phyloP scores from a whole-genome alignment of 2,329 filamentous ascomycete genomes.

The Cercospora sp. region DNA sequence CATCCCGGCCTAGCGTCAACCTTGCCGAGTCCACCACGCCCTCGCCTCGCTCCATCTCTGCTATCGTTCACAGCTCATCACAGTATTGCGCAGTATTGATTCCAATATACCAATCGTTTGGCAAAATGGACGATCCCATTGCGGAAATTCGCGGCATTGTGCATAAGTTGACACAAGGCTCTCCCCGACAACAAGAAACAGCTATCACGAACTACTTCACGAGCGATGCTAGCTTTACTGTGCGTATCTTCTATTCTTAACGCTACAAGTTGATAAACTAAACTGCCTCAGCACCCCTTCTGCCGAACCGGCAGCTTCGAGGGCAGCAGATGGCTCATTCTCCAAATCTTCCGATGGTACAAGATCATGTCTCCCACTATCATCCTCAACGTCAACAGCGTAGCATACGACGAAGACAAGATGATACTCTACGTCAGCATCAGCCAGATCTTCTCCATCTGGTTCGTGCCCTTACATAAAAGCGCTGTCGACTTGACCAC shows the following conservation, averaged over 20 bases:
- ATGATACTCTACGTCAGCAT: conserved; percentile 72
- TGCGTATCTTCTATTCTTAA: background rate
- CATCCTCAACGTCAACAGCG: conserved; percentile 63
- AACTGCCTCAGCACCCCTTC: conserved; percentile 61
- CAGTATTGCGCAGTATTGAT: background rate
- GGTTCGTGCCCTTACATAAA: conserved; percentile 73
- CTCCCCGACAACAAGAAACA: conserved; percentile 63
- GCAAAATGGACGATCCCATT: conserved; percentile 42
- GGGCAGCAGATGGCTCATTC: conserved; percentile 66
- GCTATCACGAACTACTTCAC: conserved; percentile 73
- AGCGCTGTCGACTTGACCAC: conserved; percentile 46
- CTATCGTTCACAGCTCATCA: background rate
- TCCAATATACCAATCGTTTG: background rate
- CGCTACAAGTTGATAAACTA: background rate
- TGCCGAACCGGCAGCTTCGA: conserved; percentile 63
- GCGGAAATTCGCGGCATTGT: conserved; percentile 67
- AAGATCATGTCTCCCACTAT: conserved; percentile 74
- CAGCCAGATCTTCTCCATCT: conserved; percentile 73
- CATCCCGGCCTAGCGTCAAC: conserved; percentile 4
- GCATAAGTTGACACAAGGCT: conserved; percentile 65
- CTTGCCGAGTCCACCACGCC: background rate
- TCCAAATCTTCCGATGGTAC: conserved; percentile 74
- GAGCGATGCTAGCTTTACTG: conserved; percentile 67
- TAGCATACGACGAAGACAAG: conserved; percentile 68
- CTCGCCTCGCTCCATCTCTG: background rate